Conservation (phyloP, 2,329 filamentous ascomycete genomes). For the Torrubiella hemipterigena region DNA sequence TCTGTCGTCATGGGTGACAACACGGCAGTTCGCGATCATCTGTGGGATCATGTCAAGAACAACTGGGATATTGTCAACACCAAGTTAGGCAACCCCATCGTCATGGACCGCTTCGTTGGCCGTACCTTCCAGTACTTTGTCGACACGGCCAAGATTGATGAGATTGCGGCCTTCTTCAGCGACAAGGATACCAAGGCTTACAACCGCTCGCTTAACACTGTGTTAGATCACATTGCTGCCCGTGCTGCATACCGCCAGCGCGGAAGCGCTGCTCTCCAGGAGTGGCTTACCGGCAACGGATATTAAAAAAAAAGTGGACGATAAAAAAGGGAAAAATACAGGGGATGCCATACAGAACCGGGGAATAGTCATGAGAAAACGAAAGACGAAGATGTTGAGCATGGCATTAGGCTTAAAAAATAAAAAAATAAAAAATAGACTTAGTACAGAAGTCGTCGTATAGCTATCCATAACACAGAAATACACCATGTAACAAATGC, state of each 20-base stretch:
- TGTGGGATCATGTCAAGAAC: constrained; percentile 78
- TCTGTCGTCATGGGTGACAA: constrained; percentile 64
- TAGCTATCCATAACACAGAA: no score
- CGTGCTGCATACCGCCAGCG: constrained; percentile 73
- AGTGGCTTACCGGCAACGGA: constrained; percentile 57
- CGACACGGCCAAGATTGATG: constrained; percentile 53
- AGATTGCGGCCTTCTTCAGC: constrained; percentile 77
- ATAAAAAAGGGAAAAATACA: no score
- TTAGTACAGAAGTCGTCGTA: no score
- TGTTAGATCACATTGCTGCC: constrained; percentile 74
- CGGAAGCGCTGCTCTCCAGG: constrained; percentile 59
- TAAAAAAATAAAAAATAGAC: no score
- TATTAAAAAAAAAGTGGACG: no score
- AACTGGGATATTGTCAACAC: constrained; percentile 67
- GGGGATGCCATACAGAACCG: no score
- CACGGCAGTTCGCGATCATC: constrained; percentile 54
- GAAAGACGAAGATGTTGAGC: no score
- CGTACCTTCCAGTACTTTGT: constrained; percentile 69
- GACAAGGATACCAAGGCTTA: constrained; percentile 78
- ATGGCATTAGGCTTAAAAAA: no score
- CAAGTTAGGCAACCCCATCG: constrained; percentile 71
- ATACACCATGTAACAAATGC: no score
- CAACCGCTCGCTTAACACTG: constrained; percentile 73
- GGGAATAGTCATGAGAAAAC: no score
- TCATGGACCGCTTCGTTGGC: constrained; percentile 81